Base-by-base conservation (phyloP, 768 basidiomycete genomes). In the Rhodotorula kratochvilovae region DNA sequence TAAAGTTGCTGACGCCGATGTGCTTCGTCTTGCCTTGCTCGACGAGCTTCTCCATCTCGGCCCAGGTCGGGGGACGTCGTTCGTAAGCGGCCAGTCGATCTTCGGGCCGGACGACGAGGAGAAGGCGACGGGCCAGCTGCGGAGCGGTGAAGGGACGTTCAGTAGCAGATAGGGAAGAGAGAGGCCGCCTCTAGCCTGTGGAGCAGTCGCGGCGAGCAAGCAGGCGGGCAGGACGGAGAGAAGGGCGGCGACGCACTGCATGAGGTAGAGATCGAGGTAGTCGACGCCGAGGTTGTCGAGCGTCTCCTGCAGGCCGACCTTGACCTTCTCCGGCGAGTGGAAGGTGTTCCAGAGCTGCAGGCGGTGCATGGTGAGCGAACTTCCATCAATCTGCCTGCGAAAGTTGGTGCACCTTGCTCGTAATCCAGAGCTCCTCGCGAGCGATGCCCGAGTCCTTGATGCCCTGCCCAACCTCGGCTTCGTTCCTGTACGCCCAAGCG, bases 1-100 rank as follows among this genome's bases (percentile, higher is more conserved):
- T 74, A 80, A 90, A 91, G 85, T 94, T 93, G 75, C 87, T 89
- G 11, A 95, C 89, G 62, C 91, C 92, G 70, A 93, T 82, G 31
- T 63, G 75, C 68, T 78, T 80, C 60, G 80, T 89, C 83, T 91
- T 92, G 66, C 84, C 83, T 0, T 85, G 85, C 78, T 87, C 85
- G 23, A 84, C 85, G 19, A 92, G 85, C 45, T 82, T 82, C 69
- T 89, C 84, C 86, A 92, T 85, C 27, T 89, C 89, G 73, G 85
- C 87, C 90, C 90, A 91, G 31, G 90, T 92, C 12, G 65, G 60
- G n/a, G 29, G 15, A 58, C 46, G 35, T 71, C 70, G 55, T 63
- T 43, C 25, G 65, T 71, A 5, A 71, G 43, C 21, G 54, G 61
- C 65, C 65, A 58, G 50, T 71, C 70, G 31, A 71, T 66, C 23